Base-by-base conservation (phyloP, 495 filamentous ascomycete species). In the Bryoglossum gracile region DNA sequence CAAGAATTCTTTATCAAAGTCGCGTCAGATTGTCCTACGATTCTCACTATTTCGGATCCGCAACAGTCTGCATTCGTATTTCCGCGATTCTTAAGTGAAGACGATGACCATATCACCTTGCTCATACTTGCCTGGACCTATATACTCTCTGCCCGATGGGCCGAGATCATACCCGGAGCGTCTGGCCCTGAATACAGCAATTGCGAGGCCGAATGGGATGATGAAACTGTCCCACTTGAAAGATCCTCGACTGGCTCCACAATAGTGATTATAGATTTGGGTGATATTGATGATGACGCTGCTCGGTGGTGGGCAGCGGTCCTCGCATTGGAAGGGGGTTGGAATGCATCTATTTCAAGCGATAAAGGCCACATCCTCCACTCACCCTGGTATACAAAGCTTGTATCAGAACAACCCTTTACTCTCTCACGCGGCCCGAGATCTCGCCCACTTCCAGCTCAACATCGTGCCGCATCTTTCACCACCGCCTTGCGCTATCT, bases 241-340 rank as follows among this genome's bases (percentile, higher is more conserved):
- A 45, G 13, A 0, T 26, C 18, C 16, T 22, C 37, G 19, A 49
- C 37, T 30, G 17, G n/a, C 43, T 26, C 35, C n/a, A 47, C 25
- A 19, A 47, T 4, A 47, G n/a, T 36, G 22, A 35, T 35, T 44
- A 48, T 62, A 26, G 57, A 65, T 40, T 47, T 64, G 23, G 45
- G 54, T 19, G 47, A 56, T 59, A 51, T 55, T 37, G 48, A 54
- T 32, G 56, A 51, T 42, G 61, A 60, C 9, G 61, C 62, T 34
- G 49, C 56, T 51, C 54, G 60, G 45, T 66, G 55, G 57, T 66
- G 63, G 63, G 51, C 63, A 37, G 63, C 61, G 18, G 35, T 66
- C 8, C 55, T 66, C 16, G 59, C 59, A 17, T 51, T 53, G 8
- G 58, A 46, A 40, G 50, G 56, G 35, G 63, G 60, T 39, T 64